Evolutionary conservation across 106 monocot species (phyloP).

Genomic region (Dendrobium huoshanense): DNA sequence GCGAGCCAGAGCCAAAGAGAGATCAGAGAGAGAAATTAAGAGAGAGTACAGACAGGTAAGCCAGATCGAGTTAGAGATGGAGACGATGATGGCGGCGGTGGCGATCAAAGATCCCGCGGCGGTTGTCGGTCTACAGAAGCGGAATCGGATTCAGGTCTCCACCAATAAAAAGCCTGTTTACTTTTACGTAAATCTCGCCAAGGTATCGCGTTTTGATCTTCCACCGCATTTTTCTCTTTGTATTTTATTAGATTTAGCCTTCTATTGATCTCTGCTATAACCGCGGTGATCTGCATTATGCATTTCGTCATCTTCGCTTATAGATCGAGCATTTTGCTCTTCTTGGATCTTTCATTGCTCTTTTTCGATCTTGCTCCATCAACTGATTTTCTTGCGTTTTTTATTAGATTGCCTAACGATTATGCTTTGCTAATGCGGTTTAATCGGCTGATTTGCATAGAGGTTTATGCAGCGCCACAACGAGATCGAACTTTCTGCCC

Average conservation of each 20-base stretch:
- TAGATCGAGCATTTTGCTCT: not conserved
- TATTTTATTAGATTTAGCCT: not conserved
- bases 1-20: not conserved
- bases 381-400: not conserved
- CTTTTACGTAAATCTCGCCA: constrained; percentile 89
- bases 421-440: not conserved
- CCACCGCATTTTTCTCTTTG: not conserved
- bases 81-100: not conserved
- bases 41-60: not conserved
- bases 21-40: not conserved
- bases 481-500: constrained; percentile 66
- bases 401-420: not conserved
- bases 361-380: not conserved
- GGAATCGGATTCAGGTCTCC: constrained; percentile 76
- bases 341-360: not conserved
- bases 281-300: not conserved
- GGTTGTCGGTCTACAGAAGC: constrained; percentile 23
- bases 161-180: constrained; percentile 66
- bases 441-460: constrained; percentile 13
- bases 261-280: not conserved
- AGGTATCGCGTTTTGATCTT: constrained; percentile 27
- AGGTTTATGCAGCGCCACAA: constrained; percentile 60
- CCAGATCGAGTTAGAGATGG: constrained; percentile 17
- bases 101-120: constrained; percentile 10
- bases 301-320: not conserved